phyloP scores from a whole-genome alignment of 352 stramenopile genomes.

The Pythium sp. region DNA sequence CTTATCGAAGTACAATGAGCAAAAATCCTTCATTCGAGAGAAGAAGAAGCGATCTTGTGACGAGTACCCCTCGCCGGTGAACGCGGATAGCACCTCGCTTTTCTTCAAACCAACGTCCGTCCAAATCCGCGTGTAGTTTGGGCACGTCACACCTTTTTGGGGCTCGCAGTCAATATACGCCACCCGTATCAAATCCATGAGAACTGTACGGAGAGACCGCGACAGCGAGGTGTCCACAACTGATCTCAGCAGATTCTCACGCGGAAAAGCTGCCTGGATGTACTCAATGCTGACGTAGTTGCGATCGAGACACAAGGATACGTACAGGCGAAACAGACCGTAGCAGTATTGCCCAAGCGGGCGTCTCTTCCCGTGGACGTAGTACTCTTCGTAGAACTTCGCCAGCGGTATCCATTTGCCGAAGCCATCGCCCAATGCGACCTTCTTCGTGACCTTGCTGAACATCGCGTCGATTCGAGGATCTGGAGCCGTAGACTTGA shows the following conservation, averaged over 20 bases:
- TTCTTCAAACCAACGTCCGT: conserved; percentile 39
- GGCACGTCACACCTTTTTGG: conserved; percentile 52
- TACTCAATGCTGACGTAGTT: conserved; percentile 80
- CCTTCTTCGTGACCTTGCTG: conserved; percentile 17
- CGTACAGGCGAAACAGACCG: conserved; percentile 63
- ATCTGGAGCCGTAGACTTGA: conserved; percentile 20
- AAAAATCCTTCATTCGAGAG: conserved; percentile 40
- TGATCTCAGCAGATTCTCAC: conserved; percentile 42
- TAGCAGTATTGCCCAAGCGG: conserved; percentile 67
- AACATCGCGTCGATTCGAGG: conserved; percentile 41
- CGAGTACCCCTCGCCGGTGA: conserved; percentile 33
- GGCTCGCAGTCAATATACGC: conserved; percentile 72
- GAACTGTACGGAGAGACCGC: conserved; percentile 54
- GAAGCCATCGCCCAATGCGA: conserved; percentile 4
- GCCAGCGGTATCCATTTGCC: conserved; percentile 44
- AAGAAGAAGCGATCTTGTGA: conserved; percentile 50
- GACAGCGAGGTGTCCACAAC: conserved; percentile 47
- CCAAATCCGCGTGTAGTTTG: conserved; percentile 72
- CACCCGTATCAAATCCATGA: conserved; percentile 66
- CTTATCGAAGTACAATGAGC: conserved; percentile 38
- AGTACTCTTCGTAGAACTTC: conserved; percentile 68
- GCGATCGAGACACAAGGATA: conserved; percentile 65
- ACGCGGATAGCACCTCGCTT: conserved; percentile 28
- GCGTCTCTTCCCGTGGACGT: conserved; percentile 39
- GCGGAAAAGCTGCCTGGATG: conserved; percentile 58